Base-by-base conservation (phyloP, 2,329 filamentous ascomycete genomes). In the Fusarium beomiforme region DNA sequence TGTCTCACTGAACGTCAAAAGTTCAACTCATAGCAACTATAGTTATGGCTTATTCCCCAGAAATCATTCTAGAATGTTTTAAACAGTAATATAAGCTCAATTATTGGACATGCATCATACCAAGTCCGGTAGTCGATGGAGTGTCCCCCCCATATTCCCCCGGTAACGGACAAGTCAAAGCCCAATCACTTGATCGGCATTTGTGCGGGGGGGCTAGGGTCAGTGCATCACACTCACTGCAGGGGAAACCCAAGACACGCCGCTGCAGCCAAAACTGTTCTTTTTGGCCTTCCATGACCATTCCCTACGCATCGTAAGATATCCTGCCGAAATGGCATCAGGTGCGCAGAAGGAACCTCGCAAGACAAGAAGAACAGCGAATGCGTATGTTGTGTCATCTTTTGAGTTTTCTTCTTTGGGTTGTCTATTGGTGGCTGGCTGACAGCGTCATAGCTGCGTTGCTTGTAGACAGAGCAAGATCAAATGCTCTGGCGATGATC, bases 391-490 rank as follows among this genome's bases (percentile, higher is more conserved):
- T 2, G 73, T 69, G 47, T 8, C 7, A 26, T 21, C 11, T 8
- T 26, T 50, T 41, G 5, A 34, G 26, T 3, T 12, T 41, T 29
- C 12, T 42, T 24, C 8, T 11, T 11, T n/a, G n/a, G n/a, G n/a
- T n/a, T n/a, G n/a, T n/a, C n/a, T n/a, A n/a, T n/a, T n/a, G n/a
- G n/a, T n/a, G n/a, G n/a, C n/a, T n/a, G 11, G 31, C 31, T 71
- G 31, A 59, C 36, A 26, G 31, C 11, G 21, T 41, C 24, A 43
- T 49, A 80, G 79, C 10, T 80, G 79, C 43, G 60, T 77, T 51
- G 62, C 75, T 4, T 80, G 79, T 53, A 77, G 79, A 9, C 76
- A 79, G 33, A 79, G 78, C 61, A 80, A 80, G 66, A 79, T 80
- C 33, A 80, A 80, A 69, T 80, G 79, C 24, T 79, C 78, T 4